Conservation (phyloP, 2,329 filamentous ascomycete genomes). For the Huntiella savannae region DNA sequence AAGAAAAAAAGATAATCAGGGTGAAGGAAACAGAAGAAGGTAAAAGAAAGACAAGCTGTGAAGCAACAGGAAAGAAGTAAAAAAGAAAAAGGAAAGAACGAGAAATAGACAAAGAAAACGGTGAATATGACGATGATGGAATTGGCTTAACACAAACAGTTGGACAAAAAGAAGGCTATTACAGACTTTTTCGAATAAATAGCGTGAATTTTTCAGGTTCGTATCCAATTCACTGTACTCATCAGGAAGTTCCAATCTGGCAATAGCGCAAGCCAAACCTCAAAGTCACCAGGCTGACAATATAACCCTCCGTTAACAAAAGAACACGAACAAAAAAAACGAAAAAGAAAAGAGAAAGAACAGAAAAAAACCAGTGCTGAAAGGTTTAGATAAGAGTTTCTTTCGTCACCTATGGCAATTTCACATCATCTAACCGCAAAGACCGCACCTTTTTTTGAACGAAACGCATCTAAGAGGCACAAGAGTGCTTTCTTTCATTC, state of each 20-base stretch:
- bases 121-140: no score
- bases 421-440: no score
- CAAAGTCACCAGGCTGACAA: neutral
- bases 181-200: no score
- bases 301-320: neutral
- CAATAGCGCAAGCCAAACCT: neutral
- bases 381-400: no score
- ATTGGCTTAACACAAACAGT: no score
- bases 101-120: neutral
- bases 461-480: no score
- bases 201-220: no score
- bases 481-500: no score
- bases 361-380: neutral
- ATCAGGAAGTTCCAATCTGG: neutral
- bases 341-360: slow-evolving; percentile 2
- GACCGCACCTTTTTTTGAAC: no score
- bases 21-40: neutral
- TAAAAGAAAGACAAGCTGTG: neutral
- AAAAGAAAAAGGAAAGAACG: neutral
- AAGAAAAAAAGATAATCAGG: neutral
- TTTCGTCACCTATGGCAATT: no score
- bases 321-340: neutral
- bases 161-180: neutral
- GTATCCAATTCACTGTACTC: no score
- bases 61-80: neutral